Evolutionary conservation across 495 filamentous ascomycete genomes (phyloP).

Genomic region (Penicillium flavigenum): DNA sequence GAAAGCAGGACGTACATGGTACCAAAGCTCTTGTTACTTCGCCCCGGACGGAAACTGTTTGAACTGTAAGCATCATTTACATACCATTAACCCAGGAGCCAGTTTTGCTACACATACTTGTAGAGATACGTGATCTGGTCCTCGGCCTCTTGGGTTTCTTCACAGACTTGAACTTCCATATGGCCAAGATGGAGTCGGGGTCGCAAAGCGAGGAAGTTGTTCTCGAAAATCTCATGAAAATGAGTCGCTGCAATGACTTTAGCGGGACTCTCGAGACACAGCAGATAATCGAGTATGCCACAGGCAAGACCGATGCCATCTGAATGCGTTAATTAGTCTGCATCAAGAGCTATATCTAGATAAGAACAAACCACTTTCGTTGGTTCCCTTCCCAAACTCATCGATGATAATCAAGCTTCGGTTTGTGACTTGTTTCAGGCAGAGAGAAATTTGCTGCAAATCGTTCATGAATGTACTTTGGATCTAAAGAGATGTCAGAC

Average conservation of each 20-base stretch:
- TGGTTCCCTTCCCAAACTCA: constrained; percentile 96
- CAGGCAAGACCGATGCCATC: constrained; percentile 87
- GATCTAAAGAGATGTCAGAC: constrained; percentile 38
- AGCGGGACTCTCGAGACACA: constrained; percentile 60
- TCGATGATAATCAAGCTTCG: constrained; percentile 83
- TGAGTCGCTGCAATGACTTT: constrained; percentile 89
- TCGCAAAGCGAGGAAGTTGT: constrained; percentile 59
- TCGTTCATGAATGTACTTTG: constrained; percentile 96
- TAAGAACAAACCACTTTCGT: constrained; percentile 51
- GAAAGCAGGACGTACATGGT: constrained; percentile 50
- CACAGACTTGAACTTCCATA: constrained; percentile 81
- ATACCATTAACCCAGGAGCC: not conserved
- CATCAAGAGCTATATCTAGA: not conserved
- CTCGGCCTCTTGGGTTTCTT: constrained; percentile 54
- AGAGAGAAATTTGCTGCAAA: constrained; percentile 80
- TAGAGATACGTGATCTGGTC: constrained; percentile 90
- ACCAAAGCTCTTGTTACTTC: constrained; percentile 80
- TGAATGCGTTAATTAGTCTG: constrained; percentile 21
- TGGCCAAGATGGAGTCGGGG: constrained; percentile 68
- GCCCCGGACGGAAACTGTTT: constrained; percentile 57
- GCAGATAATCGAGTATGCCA: constrained; percentile 75
- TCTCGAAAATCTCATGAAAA: constrained; percentile 91
- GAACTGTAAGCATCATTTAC: constrained; percentile 14
- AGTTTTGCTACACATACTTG: constrained; percentile 48
- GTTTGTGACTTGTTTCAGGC: constrained; percentile 72